phyloP scores from a whole-genome alignment of 371 early-diverging fungal genomes.

The Rhizopus stolonifer region DNA sequence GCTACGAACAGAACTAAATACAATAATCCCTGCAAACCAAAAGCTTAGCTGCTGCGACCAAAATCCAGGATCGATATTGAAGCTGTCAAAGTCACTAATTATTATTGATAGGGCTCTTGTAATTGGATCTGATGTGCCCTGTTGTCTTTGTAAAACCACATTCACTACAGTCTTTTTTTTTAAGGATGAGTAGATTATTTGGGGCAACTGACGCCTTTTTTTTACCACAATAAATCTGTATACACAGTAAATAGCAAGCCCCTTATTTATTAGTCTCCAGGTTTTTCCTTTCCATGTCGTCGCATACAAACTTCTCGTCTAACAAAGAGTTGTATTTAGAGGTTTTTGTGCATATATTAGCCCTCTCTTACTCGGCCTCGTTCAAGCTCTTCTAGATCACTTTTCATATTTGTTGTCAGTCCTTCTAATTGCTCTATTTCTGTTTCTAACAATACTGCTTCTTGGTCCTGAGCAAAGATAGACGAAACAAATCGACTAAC shows the following conservation, averaged over 20 bases:
- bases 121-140: constrained; percentile 84
- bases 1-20: constrained; percentile 83
- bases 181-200: not conserved
- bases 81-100: constrained; percentile 51
- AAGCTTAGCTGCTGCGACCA: constrained; percentile 94
- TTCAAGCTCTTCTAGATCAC: constrained; percentile 40
- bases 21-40: constrained; percentile 86
- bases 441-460: constrained; percentile 15
- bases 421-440: constrained; percentile 40
- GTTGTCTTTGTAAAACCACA: constrained; percentile 67
- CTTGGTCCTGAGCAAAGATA: not conserved
- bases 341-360: too few species aligned
- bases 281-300: constrained; percentile 78
- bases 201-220: too few species aligned
- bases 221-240: constrained; percentile 83
- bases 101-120: constrained; percentile 74
- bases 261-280: constrained; percentile 72
- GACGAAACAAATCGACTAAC: not conserved
- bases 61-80: constrained; percentile 71
- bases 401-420: constrained; percentile 29
- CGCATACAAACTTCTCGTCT: constrained; percentile 64
- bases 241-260: constrained; percentile 87
- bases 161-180: constrained; percentile 66
- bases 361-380: constrained; percentile 23
- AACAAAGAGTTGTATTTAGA: not conserved